These are phyloP conservation scores for Aquilaria sinensis DNA, from an alignment of 345 rosid species.

Conservation along the genomic window DNA sequence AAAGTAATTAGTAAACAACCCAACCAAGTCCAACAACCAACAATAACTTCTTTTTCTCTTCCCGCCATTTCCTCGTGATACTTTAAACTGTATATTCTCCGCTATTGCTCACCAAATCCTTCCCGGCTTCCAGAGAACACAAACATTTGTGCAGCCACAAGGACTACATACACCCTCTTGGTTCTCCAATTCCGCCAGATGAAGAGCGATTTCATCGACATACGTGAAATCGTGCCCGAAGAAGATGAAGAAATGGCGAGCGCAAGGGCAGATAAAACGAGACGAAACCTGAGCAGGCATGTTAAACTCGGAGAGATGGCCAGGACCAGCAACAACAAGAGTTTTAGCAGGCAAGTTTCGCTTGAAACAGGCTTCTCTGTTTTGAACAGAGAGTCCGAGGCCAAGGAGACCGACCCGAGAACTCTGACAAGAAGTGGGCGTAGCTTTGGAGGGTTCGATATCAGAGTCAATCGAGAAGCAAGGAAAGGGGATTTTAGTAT, in stretches of 20 bases:
- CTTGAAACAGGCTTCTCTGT: slow-evolving; percentile 85
- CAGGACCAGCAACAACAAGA: slow-evolving; percentile 25
- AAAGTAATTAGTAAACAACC: no score
- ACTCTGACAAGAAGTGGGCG: slow-evolving; percentile 67
- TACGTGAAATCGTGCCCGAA: slow-evolving; percentile 50
- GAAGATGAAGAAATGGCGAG: slow-evolving; percentile 37
- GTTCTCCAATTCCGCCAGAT: no score
- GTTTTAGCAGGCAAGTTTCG: slow-evolving; percentile 74
- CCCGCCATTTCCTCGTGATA: slow-evolving; percentile 23
- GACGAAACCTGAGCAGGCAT: slow-evolving; percentile 24
- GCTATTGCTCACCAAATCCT: not conserved
- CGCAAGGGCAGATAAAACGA: slow-evolving; percentile 19
- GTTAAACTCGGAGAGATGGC: slow-evolving; percentile 32
- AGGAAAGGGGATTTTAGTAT: slow-evolving; percentile 68
- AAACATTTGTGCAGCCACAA: not conserved
- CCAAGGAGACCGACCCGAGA: slow-evolving; percentile 41
- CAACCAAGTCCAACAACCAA: no score
- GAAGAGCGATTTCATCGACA: slow-evolving; percentile 48
- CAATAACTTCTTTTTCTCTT: not conserved
- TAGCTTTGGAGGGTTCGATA: slow-evolving; percentile 82
- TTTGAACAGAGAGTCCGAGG: slow-evolving; percentile 42
- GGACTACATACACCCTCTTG: not conserved
- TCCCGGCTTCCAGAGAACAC: no score
- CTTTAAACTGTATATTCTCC: not conserved
- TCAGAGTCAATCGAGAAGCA: slow-evolving; percentile 29